Evolutionary conservation across 2,329 filamentous ascomycete species (phyloP), one percentile per base, ranked within the genome.

Genomic region (Beauveria scarabaeidicola): DNA sequence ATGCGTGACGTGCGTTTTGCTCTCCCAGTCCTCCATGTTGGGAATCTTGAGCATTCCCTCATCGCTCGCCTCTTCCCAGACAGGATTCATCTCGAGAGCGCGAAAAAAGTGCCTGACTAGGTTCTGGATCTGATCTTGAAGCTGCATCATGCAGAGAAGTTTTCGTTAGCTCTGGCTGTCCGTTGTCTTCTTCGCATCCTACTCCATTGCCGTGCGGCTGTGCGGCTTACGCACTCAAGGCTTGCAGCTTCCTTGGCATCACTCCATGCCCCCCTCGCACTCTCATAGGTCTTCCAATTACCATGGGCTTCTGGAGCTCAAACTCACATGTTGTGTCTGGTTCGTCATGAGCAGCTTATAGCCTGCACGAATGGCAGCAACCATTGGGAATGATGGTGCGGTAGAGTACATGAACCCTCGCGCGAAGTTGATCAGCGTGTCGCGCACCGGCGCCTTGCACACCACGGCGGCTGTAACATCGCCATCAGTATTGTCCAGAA

Each of bases 11-110:
- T 67, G 65, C 1, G 63, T 47, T 5, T 62, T 61, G 3, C 47
- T n/a, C 52, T 70, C 65, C 60, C 63, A 70, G 19, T 65, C 67
- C 2, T 72, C 69, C 0, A 56, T 23, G 3, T 69, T 60, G 1
- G 72, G 71, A 1, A 72, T 60, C 0, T 21, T 47, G 2, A 74
- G 64, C 21, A 74, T 54, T 1, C 70, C 69, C 17, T 15, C 52
- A 1, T 69, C 64, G 1, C 15, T 40, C 5, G 68, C 70, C 15
- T 60, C 38, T 5, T 64, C 50, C 58, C 65, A 73, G 3, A 63
- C 11, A 0, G 65, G 57, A 29, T 71, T 57, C 7, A 53, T 19
- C 1, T 65, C 67, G 9, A 73, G 52, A 0, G 57, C 59, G 15
- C 67, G 51, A 53, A 67, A 68, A 52, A 71, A 73, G 50, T 65